Conservation (phyloP, 768 basidiomycete species). For the Pulveroboletus sp. region DNA sequence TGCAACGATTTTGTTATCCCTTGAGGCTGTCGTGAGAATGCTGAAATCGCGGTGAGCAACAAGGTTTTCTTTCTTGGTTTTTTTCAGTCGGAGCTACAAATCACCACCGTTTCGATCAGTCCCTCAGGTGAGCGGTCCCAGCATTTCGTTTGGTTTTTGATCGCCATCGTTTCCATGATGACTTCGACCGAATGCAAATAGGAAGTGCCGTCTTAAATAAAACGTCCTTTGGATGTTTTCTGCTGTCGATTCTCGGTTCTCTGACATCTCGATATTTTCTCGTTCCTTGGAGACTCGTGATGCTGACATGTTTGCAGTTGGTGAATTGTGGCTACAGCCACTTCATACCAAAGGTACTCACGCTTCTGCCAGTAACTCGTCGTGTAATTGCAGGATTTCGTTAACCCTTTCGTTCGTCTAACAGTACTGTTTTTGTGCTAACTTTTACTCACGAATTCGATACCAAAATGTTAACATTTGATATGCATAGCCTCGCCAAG, state of each 20-base stretch:
- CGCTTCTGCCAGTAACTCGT: too few relatives aligned
- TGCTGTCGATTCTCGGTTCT: conserved; percentile 35
- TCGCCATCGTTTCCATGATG: conserved; percentile 16
- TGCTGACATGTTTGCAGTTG: conserved; percentile 6
- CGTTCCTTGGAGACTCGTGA: not conserved
- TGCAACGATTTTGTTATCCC: conserved; percentile 33
- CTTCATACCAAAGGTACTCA: conserved; percentile 7
- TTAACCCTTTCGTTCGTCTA: too few relatives aligned
- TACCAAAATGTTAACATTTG: conserved; percentile 19
- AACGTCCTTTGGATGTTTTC: conserved; percentile 17
- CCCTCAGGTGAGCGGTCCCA: conserved; percentile 17
- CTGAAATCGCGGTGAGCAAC: conserved; percentile 26
- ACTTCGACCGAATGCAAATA: conserved; percentile 34
- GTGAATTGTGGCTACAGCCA: too few relatives aligned
- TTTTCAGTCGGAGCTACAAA: conserved; percentile 31
- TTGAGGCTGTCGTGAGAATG: conserved; percentile 35
- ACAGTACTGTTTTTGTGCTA: conserved; percentile 3
- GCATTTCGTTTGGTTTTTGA: not conserved
- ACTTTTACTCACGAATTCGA: conserved; percentile 14
- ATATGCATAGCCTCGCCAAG: not conserved
- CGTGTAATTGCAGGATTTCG: too few relatives aligned
- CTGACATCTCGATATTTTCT: conserved; percentile 19
- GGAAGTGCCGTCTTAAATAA: conserved; percentile 37
- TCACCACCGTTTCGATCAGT: conserved; percentile 5
- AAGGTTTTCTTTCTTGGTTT: conserved; percentile 25